Evolutionary conservation across 176 grass and related monocot species (phyloP).

Genomic region (Chloris gayana): DNA sequence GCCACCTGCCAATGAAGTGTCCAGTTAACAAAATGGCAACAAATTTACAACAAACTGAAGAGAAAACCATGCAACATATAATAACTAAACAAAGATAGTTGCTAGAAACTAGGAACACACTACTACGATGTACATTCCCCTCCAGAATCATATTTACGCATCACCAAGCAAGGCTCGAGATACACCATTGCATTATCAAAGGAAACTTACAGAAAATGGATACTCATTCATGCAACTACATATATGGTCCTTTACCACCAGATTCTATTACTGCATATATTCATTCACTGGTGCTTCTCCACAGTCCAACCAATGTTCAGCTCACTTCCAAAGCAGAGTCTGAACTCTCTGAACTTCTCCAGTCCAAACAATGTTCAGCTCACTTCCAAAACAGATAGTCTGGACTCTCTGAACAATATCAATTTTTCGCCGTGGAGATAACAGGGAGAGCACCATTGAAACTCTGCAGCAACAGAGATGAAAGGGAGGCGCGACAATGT

Average conservation of each 20-base stretch:
- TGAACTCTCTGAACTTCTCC: not conserved
- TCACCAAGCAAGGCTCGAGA: not conserved
- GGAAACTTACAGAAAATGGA: too few relatives aligned
- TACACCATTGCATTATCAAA: not conserved
- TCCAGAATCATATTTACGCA: not conserved
- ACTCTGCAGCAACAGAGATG: constrained; percentile 17
- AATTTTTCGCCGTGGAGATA: too few relatives aligned
- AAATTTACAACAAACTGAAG: not conserved
- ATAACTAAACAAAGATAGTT: not conserved
- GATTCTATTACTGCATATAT: not conserved
- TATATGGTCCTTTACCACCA: not conserved
- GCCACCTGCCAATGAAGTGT: constrained; percentile 45
- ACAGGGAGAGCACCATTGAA: too few relatives aligned
- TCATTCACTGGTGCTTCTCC: not conserved
- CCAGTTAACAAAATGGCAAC: constrained; percentile 9
- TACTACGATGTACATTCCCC: not conserved
- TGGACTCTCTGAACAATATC: constrained; percentile 16
- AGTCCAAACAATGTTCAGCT: not conserved
- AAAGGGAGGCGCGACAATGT: not conserved
- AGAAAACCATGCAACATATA: not conserved
- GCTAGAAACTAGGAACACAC: not conserved
- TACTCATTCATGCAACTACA: not conserved
- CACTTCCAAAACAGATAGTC: not conserved
- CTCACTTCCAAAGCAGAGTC: too few relatives aligned
- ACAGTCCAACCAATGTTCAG: not conserved